Evolutionary conservation across 768 basidiomycete species (phyloP), one percentile per base, ranked within the genome.

Genomic region (Boletus edulis): DNA sequence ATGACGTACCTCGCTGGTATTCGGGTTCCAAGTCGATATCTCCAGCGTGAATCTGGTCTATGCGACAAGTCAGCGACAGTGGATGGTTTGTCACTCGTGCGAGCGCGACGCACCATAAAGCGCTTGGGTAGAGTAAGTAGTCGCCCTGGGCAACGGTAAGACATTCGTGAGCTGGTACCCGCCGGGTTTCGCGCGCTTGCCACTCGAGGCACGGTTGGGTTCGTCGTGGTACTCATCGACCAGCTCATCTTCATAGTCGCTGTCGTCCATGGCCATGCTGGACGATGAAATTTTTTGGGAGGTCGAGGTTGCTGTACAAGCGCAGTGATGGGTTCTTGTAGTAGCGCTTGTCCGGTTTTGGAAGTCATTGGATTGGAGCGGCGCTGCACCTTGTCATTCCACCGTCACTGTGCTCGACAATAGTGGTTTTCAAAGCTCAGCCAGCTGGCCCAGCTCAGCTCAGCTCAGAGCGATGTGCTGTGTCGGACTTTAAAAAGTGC

Each of bases 1-100:
- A 50, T 12, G 20, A 68, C 56, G 15, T 50, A 84, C 86, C 89
- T 64, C 89, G 81, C 64, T 91, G 89, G 63, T 91, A 91, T 38
- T 89, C 90, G 0, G 89, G 85, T 41, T 89, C 82, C 9, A 90
- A 70, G 62, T 87, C 75, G 48, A 92, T 86, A 51, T 88, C 85
- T 3, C 73, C 73, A n/a, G 70, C 74, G 47, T 78, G 69, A 34
- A 90, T 80, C 67, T 89, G 86, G 50, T 88, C 88, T 89, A 60
- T 38, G 39, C 31, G 22, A 10, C 15, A 20, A 22, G 39, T 55
- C 12, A 47, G 55, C 44, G 15, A 51, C 5, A 6, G 8, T 13
- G 3, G 14, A 12, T 2, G 2, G 10, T 9, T 8, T 37, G 10
- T 20, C 18, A 6, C 11, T 37, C 32, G 8, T 29, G n/a, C 14